A percentile compares a stretch with the other conserved stretches of the same genome.
phyloP scores from a whole-genome alignment of 352 stramenopile genomes.

The Globisporangium solare region DNA sequence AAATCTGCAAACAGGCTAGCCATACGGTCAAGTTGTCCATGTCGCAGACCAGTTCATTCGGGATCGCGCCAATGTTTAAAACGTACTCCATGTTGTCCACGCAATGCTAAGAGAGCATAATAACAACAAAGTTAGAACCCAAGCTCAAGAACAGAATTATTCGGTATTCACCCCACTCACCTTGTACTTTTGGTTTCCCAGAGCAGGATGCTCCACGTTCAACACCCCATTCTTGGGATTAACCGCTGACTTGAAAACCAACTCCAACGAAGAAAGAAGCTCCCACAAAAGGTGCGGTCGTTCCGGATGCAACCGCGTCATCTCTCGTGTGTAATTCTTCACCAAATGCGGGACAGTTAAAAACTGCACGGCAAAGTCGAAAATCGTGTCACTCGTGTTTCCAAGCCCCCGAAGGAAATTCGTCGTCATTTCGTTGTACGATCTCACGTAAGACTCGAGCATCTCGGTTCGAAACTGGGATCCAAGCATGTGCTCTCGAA shows the following conservation, averaged over 20 bases:
- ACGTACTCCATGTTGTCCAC: slow-evolving; percentile 86
- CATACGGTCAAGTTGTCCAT: slow-evolving; percentile 62
- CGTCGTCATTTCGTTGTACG: slow-evolving; percentile 65
- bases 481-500: slow-evolving; percentile 77
- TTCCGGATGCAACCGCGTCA: slow-evolving; percentile 38
- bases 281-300: slow-evolving; percentile 62
- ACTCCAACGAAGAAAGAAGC: slow-evolving; percentile 53
- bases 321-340: slow-evolving; percentile 66
- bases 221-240: slow-evolving; percentile 32
- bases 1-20: slow-evolving; percentile 59
- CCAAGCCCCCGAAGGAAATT: slow-evolving; percentile 78
- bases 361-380: slow-evolving; percentile 87
- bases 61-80: slow-evolving; percentile 72
- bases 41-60: slow-evolving; percentile 76
- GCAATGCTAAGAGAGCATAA: slow-evolving; percentile 50
- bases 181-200: slow-evolving; percentile 88
- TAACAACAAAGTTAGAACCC: slow-evolving; percentile 1
- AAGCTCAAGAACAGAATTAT: neutral
- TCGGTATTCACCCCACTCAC: slow-evolving; percentile 18
- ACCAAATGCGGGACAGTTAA: slow-evolving; percentile 79
- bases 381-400: slow-evolving; percentile 82
- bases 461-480: slow-evolving; percentile 68
- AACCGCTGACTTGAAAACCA: slow-evolving; percentile 55
- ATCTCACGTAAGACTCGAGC: slow-evolving; percentile 68
- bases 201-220: slow-evolving; percentile 70